Conservation (phyloP, 2,329 filamentous ascomycete genomes). For the Exophiala dermatitidis region DNA sequence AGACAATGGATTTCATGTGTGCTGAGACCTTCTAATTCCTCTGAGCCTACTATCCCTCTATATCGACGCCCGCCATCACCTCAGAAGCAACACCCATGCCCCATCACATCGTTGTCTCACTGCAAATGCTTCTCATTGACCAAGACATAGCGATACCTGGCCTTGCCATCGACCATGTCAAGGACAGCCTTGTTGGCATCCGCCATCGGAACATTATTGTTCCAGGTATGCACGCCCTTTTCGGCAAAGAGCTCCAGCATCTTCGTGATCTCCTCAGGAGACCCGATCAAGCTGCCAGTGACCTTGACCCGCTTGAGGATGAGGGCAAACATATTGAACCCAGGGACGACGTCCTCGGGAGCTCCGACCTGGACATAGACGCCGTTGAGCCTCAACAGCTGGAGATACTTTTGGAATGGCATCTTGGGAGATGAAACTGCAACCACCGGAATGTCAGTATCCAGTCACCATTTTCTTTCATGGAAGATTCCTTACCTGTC, state of each 20-base stretch:
- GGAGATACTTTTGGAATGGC: slow-evolving; percentile 56
- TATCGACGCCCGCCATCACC: too few relatives aligned
- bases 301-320: slow-evolving; percentile 52
- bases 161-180: slow-evolving; percentile 42
- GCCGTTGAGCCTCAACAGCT: slow-evolving; percentile 53
- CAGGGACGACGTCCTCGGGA: slow-evolving; percentile 53
- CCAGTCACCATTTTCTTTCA: background rate
- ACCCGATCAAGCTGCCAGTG: slow-evolving; percentile 44
- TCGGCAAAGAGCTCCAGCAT: slow-evolving; percentile 42
- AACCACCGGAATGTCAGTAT: background rate
- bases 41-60: too few relatives aligned
- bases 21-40: too few relatives aligned
- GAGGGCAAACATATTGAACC: slow-evolving; percentile 52
- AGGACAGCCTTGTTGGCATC: slow-evolving; percentile 39
- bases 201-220: slow-evolving; percentile 38
- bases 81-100: too few relatives aligned
- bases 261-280: slow-evolving; percentile 38
- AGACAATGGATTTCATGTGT: too few relatives aligned
- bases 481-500: background rate
- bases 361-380: slow-evolving; percentile 61
- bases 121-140: slow-evolving; percentile 31
- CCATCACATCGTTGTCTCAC: background rate
- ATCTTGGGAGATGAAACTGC: slow-evolving; percentile 56
- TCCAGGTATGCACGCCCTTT: slow-evolving; percentile 41
- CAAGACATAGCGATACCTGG: slow-evolving; percentile 43